Percentiles rank a stretch among this genome's conserved stretches.
Evolutionary conservation across 129 eudicot genomes (phyloP).

Genomic region (Flaveria brownii): DNA sequence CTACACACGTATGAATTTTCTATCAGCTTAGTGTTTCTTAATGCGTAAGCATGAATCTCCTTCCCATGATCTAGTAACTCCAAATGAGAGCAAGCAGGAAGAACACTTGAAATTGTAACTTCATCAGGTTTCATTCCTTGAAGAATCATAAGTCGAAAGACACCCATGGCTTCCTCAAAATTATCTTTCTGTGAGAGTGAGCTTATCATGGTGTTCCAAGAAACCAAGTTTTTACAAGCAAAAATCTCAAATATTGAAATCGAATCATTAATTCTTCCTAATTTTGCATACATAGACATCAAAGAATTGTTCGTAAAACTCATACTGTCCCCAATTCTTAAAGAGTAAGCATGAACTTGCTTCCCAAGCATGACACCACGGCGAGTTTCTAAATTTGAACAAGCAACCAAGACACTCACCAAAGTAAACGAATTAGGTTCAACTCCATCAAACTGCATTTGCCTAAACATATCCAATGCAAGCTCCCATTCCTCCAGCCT

Average conservation of each 20-base stretch:
- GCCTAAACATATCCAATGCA: constrained; percentile 65
- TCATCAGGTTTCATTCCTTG: constrained; percentile 70
- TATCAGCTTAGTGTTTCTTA: constrained; percentile 47
- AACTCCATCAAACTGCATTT: constrained; percentile 51
- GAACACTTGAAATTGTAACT: constrained; percentile 71
- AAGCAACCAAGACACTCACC: constrained; percentile 64
- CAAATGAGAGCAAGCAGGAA: constrained; percentile 82
- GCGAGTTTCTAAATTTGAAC: constrained; percentile 47
- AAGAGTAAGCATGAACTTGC: constrained; percentile 68
- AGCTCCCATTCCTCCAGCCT: constrained; percentile 67
- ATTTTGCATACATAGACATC: constrained; percentile 76
- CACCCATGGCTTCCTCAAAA: constrained; percentile 59
- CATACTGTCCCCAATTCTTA: constrained; percentile 50
- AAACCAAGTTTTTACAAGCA: constrained; percentile 55
- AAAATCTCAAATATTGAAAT: constrained; percentile 47
- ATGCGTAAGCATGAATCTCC: constrained; percentile 66
- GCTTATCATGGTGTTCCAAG: constrained; percentile 85
- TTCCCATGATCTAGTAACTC: constrained; percentile 69
- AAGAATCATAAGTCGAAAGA: constrained; percentile 51
- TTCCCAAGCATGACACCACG: constrained; percentile 71
- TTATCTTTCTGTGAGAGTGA: constrained; percentile 53
- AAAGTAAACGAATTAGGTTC: constrained; percentile 72
- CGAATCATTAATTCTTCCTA: constrained; percentile 58
- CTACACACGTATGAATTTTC: constrained; percentile 67
- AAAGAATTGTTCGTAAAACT: constrained; percentile 64